Percentiles rank a stretch among this genome's conserved stretches.
Evolutionary conservation across 1,284 basidiomycete species (phyloP).

Genomic region (Irpex sp.): DNA sequence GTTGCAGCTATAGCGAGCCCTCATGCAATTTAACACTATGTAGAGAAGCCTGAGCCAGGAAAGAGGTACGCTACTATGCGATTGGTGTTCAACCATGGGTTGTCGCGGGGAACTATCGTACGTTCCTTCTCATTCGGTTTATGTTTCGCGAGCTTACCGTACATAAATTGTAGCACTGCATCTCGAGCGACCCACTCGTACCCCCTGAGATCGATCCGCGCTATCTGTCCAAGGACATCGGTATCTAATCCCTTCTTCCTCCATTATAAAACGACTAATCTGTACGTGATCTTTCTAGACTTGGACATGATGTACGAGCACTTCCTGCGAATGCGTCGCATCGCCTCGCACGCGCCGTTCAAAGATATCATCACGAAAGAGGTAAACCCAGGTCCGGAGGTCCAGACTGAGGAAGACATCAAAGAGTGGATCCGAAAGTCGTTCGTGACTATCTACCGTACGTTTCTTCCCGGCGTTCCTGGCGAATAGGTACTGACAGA

Average conservation of each 20-base stretch:
- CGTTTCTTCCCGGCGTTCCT: background rate
- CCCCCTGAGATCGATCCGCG: constrained; percentile 45
- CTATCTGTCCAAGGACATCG: constrained; percentile 45
- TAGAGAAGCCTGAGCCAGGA: constrained; percentile 19
- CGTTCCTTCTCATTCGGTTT: constrained; percentile 7
- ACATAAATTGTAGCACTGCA: constrained; percentile 28
- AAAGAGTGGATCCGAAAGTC: constrained; percentile 1
- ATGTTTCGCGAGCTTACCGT: background rate
- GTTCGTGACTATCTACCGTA: constrained; percentile 3
- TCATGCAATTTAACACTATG: background rate
- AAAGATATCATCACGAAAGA: constrained; percentile 4
- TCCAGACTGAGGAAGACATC: constrained; percentile 4
- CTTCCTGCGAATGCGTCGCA: constrained; percentile 36
- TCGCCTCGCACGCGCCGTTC: constrained; percentile 8
- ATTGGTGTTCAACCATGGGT: constrained; percentile 22
- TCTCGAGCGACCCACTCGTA: constrained; percentile 33
- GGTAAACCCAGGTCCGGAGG: constrained; percentile 7
- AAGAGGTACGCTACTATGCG: constrained; percentile 29
- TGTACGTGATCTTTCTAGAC: constrained; percentile 20
- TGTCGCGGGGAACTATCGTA: constrained; percentile 34
- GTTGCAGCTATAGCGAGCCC: no score
- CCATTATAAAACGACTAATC: background rate
- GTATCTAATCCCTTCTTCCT: constrained; percentile 17
- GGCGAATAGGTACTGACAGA: background rate
- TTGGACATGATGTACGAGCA: constrained; percentile 42